phyloP scores from a whole-genome alignment of 2,329 filamentous ascomycete genomes.

The Domatiomyces catenatus region DNA sequence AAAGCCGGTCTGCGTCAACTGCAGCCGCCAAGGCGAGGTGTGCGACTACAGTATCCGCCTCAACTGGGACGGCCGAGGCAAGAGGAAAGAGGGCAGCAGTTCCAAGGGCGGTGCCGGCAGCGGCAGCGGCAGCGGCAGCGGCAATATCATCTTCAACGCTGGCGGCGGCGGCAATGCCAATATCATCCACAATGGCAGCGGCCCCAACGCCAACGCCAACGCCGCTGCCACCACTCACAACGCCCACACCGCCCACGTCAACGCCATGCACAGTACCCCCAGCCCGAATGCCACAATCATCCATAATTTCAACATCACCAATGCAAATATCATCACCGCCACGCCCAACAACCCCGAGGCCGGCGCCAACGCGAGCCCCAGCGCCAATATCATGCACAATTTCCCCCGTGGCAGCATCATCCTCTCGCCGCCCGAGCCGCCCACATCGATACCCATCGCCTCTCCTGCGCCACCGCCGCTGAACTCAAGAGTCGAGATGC shows the following conservation, averaged over 20 bases:
- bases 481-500: neutral
- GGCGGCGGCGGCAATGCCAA: constrained; percentile 6
- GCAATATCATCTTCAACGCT: neutral
- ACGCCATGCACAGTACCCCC: too few relatives aligned
- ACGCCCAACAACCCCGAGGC: neutral
- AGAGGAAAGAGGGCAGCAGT: constrained; percentile 32
- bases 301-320: too few relatives aligned
- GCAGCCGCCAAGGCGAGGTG: constrained; percentile 52
- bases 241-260: neutral
- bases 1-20: constrained; percentile 57
- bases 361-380: neutral
- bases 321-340: neutral
- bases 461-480: too few relatives aligned
- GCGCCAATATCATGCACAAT: neutral
- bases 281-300: too few relatives aligned
- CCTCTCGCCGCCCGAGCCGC: neutral
- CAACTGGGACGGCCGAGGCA: constrained; percentile 63
- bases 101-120: constrained; percentile 22
- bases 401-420: neutral
- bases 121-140: neutral
- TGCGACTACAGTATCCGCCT: constrained; percentile 71
- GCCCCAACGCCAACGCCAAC: neutral
- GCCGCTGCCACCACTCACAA: too few relatives aligned
- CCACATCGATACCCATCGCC: neutral
- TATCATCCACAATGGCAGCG: too few relatives aligned